Conservation (phyloP, 2,329 filamentous ascomycete genomes). For the Beauveria bassiana region DNA sequence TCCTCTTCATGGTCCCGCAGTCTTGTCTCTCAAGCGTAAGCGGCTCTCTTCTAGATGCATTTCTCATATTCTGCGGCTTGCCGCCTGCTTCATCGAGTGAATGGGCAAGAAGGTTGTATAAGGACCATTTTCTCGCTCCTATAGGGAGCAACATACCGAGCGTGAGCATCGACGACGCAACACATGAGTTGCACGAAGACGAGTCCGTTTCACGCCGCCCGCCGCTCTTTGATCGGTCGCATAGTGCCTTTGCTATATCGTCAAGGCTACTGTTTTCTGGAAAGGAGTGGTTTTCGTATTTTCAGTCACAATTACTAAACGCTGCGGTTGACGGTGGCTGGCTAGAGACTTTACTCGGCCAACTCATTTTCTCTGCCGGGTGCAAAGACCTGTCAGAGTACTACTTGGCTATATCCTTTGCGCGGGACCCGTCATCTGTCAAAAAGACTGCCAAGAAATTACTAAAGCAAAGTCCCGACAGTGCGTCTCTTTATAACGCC, state of each 20-base stretch:
- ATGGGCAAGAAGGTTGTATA: conserved; percentile 23
- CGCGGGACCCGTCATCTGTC: conserved; percentile 44
- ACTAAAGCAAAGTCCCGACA: conserved; percentile 59
- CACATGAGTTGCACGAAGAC: conserved; percentile 11
- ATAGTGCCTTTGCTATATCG: background rate
- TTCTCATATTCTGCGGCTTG: conserved; percentile 59
- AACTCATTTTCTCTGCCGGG: conserved; percentile 42
- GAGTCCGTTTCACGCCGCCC: conserved; percentile 5
- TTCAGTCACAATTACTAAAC: background rate
- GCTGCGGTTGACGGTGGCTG: background rate
- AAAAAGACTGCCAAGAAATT: conserved; percentile 70
- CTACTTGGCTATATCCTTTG: conserved; percentile 58
- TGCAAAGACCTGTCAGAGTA: conserved; percentile 52
- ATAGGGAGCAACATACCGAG: conserved; percentile 2
- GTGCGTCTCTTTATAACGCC: conserved; percentile 65
- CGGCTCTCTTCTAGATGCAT: conserved; percentile 56
- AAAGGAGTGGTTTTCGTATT: background rate
- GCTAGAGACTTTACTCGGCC: conserved; percentile 17
- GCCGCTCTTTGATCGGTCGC: background rate
- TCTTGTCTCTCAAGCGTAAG: conserved; percentile 26
- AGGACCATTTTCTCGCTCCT: conserved; percentile 23
- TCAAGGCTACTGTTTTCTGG: background rate
- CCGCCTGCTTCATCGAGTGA: conserved; percentile 38
- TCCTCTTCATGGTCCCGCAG: conserved; percentile 47
- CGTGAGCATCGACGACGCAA: background rate